Evolutionary conservation across 164 flowering plant genomes (phyloP).

Genomic region (Magnolia changhungtana): DNA sequence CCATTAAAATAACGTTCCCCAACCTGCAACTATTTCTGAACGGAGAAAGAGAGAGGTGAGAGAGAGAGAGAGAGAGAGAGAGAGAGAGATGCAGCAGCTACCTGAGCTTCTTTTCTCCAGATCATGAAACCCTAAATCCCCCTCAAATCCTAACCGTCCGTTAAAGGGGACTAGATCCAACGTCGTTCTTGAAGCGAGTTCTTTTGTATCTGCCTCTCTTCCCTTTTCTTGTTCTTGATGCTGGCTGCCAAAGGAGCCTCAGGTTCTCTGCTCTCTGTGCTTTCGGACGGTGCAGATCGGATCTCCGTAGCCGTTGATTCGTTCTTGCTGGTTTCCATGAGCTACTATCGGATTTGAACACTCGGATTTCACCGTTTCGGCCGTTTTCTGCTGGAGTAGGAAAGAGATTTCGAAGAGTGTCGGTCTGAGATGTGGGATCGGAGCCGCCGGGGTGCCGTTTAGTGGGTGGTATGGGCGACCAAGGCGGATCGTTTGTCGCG

Average conservation of each 20-base stretch:
- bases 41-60: background rate
- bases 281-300: background rate
- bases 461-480: conserved; percentile 14
- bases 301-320: background rate
- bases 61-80: background rate
- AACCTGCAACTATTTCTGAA: background rate
- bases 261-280: background rate
- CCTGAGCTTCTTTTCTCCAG: background rate
- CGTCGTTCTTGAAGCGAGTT: background rate
- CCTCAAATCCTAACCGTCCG: background rate
- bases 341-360: background rate
- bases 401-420: background rate
- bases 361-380: background rate
- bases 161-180: background rate
- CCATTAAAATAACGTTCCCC: background rate
- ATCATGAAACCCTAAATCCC: background rate
- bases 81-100: background rate
- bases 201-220: too few species aligned
- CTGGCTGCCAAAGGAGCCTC: background rate
- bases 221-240: background rate
- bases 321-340: background rate
- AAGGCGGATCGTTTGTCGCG: conserved; percentile 18
- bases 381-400: background rate
- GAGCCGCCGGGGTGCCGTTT: background rate
- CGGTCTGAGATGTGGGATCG: conserved; percentile 2